Percentiles rank a stretch among this genome's conserved stretches.
Evolutionary conservation across 352 stramenopile species (phyloP).

Genomic region (Globisporangium canariense): DNA sequence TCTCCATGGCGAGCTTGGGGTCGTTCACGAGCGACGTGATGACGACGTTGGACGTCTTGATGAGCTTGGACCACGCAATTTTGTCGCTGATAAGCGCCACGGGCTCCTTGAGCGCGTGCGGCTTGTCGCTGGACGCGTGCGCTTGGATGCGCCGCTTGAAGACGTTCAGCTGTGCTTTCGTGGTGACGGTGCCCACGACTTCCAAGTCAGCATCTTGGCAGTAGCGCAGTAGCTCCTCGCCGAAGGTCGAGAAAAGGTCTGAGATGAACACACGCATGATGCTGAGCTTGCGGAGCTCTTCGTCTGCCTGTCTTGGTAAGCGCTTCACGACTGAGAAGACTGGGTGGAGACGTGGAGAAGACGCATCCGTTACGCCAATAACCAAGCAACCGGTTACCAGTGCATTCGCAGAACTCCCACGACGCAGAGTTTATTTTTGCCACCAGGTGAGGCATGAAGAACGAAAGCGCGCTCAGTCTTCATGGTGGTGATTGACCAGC

Average conservation of each 20-base stretch:
- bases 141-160: constrained; percentile 55
- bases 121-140: constrained; percentile 53
- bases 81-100: constrained; percentile 49
- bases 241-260: constrained; percentile 60
- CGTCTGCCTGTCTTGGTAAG: neutral
- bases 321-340: neutral
- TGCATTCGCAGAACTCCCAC: neutral
- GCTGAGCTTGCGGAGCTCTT: neutral
- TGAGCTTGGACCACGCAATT: constrained; percentile 43
- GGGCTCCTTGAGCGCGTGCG: constrained; percentile 42
- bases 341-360: neutral
- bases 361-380: constrained; percentile 5
- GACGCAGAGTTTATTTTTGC: constrained; percentile 2
- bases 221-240: constrained; percentile 43
- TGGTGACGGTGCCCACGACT: constrained; percentile 54
- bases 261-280: constrained; percentile 83
- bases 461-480: neutral
- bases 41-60: constrained; percentile 53
- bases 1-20: constrained; percentile 55
- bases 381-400: neutral
- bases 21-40: constrained; percentile 50
- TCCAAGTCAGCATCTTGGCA: constrained; percentile 65
- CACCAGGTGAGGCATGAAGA: neutral
- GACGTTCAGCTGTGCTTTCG: constrained; percentile 35
- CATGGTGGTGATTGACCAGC: neutral